Conservation (phyloP, 805 yeast species). For the Yarrowia sp. region DNA sequence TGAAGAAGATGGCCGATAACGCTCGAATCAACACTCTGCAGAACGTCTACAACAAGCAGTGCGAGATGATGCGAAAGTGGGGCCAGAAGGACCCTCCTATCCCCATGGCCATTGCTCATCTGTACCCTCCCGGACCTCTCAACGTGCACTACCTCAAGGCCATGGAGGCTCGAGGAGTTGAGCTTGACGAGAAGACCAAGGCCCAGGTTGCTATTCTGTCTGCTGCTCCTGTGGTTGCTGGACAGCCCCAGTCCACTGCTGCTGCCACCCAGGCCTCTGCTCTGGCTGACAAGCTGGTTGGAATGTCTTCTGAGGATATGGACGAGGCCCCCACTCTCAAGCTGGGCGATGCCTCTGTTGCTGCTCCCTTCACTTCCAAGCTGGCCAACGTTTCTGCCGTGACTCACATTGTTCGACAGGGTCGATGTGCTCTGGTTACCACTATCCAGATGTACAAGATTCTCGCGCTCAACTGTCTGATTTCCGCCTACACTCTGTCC, state of each 20-base stretch:
- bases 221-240: constrained; percentile 42
- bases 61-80: constrained; percentile 76
- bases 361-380: constrained; percentile 97
- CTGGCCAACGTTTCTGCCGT: constrained; percentile 89
- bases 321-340: constrained; percentile 88
- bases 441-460: constrained; percentile 99
- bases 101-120: constrained; percentile 84
- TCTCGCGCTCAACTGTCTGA: constrained; percentile 92
- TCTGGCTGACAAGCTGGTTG: constrained; percentile 65
- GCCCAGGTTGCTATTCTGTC: constrained; percentile 44
- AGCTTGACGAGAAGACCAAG: constrained; percentile 55
- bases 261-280: constrained; percentile 42
- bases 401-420: constrained; percentile 91
- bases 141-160: constrained; percentile 88
- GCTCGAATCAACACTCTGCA: constrained; percentile 62
- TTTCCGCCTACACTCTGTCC: constrained; percentile 92
- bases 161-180: constrained; percentile 78
- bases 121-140: constrained; percentile 91
- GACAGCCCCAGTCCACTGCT: constrained; percentile 36
- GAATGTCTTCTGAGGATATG: constrained; percentile 52
- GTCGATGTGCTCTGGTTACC: constrained; percentile 95
- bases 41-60: constrained; percentile 79
- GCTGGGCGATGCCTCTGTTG: constrained; percentile 97
- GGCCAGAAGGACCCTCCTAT: constrained; percentile 62
- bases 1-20: constrained; percentile 83